Percentiles rank a stretch among this genome's conserved stretches.
These are phyloP conservation scores for Xylaria sp. DNA, from an alignment of 2,329 filamentous ascomycete species.

Conservation along the genomic window DNA sequence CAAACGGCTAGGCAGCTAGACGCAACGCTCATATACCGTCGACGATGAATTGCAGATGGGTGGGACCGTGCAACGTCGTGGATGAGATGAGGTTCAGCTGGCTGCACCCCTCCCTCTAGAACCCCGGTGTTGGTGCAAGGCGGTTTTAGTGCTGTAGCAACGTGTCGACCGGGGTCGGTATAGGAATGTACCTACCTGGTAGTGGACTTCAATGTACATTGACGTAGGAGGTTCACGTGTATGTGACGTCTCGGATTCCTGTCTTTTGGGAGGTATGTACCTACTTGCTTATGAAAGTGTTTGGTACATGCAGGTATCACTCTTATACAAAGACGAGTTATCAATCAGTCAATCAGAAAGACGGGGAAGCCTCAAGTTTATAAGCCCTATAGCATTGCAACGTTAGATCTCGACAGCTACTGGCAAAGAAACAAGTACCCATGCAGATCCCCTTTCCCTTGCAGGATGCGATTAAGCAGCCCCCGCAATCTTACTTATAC, in stretches of 20 bases:
- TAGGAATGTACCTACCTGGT: not conserved
- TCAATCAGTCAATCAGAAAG: not conserved
- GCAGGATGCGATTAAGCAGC: not conserved
- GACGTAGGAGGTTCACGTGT: not conserved
- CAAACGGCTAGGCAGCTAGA: not conserved
- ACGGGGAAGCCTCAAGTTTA: not conserved
- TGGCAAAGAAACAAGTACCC: not conserved
- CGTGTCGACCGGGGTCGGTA: not conserved
- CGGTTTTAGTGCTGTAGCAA: not conserved
- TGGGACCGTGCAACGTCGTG: not conserved
- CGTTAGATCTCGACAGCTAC: not conserved
- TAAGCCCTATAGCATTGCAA: not conserved
- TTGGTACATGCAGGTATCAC: not conserved
- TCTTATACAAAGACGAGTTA: not conserved
- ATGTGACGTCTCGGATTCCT: not conserved
- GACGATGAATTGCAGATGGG: slow-evolving; percentile 1
- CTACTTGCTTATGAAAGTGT: not conserved
- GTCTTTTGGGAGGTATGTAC: not conserved
- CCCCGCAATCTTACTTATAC: slow-evolving; percentile 8
- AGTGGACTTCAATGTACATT: not conserved
- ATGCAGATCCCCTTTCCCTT: not conserved
- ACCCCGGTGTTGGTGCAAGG: not conserved
- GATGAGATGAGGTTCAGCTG: not conserved
- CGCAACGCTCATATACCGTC: not conserved
- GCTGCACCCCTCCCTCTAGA: slow-evolving; percentile 3